phyloP scores from a whole-genome alignment of 768 basidiomycete genomes.

The Mrakia gelida region DNA sequence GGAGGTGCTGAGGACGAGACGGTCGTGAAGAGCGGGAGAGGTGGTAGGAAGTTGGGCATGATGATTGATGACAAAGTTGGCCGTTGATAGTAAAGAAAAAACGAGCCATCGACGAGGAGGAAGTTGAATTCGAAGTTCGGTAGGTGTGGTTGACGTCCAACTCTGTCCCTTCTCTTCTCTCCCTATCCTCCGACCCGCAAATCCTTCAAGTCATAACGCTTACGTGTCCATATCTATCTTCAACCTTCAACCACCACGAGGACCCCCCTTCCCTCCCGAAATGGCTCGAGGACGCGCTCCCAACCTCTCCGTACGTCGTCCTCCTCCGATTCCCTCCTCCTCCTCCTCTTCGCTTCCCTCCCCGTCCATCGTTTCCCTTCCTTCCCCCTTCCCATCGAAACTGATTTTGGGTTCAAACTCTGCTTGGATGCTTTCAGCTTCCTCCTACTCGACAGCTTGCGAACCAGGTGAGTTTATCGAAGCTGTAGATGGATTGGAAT shows the following conservation, averaged over 20 bases:
- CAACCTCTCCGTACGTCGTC: neutral
- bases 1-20: neutral
- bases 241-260: too few species aligned
- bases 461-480: neutral
- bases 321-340: too few species aligned
- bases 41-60: neutral
- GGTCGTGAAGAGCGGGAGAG: neutral
- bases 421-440: neutral
- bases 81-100: neutral
- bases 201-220: too few species aligned
- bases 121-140: too few species aligned
- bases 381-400: too few species aligned
- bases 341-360: too few species aligned
- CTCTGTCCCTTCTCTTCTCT: too few species aligned
- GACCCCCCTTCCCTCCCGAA: neutral
- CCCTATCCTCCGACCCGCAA: too few species aligned
- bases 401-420: too few species aligned
- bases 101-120: neutral
- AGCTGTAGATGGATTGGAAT: neutral
- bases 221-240: too few species aligned
- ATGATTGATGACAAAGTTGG: neutral
- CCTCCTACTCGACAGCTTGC: neutral
- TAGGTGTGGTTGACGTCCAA: too few species aligned
- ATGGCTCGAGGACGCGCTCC: slow-evolving; percentile 5
- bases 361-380: too few species aligned